Percentiles rank a stretch among this genome's conserved stretches.
Evolutionary conservation across 2,329 filamentous ascomycete genomes (phyloP).

Genomic region (Huntiella abstrusa): DNA sequence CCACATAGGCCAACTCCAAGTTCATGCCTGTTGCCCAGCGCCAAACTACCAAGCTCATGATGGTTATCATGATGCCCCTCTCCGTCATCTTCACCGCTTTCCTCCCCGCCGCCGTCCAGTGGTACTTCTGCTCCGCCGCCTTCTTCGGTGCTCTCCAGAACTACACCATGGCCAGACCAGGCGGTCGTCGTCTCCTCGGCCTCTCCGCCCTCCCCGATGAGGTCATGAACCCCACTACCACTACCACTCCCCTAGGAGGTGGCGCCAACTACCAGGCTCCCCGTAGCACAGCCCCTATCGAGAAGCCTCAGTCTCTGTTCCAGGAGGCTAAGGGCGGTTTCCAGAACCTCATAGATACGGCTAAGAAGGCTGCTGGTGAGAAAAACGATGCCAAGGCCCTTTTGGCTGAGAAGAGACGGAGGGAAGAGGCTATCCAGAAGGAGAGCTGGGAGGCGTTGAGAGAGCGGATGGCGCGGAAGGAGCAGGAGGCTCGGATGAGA

Average conservation of each 20-base stretch:
- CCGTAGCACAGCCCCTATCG: slow-evolving; percentile 13
- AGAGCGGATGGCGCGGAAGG: slow-evolving; percentile 18
- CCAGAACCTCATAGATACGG: slow-evolving; percentile 13
- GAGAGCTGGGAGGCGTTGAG: slow-evolving; percentile 16
- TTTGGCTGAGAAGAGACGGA: slow-evolving; percentile 19
- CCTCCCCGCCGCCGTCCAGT: slow-evolving; percentile 29
- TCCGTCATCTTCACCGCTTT: slow-evolving; percentile 27
- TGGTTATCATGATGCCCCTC: slow-evolving; percentile 24
- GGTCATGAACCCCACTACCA: slow-evolving; percentile 11
- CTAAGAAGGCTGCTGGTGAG: slow-evolving; percentile 19
- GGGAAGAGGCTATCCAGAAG: slow-evolving; percentile 18
- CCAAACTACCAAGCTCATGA: slow-evolving; percentile 24
- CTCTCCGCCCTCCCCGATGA: slow-evolving; percentile 18
- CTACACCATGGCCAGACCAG: slow-evolving; percentile 20
- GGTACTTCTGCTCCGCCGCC: slow-evolving; percentile 27
- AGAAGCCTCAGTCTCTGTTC: slow-evolving; percentile 17
- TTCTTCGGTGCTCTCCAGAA: slow-evolving; percentile 19
- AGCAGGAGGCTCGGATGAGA: slow-evolving; percentile 20
- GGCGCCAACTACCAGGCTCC: slow-evolving; percentile 20
- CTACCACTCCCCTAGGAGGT: background rate
- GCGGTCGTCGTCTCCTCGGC: slow-evolving; percentile 21
- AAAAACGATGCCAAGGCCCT: slow-evolving; percentile 16
- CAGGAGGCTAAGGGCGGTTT: slow-evolving; percentile 22
- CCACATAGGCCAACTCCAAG: slow-evolving; percentile 19
- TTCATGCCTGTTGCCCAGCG: slow-evolving; percentile 18